phyloP scores from a whole-genome alignment of 768 basidiomycete genomes.

The Russula dissimulans region DNA sequence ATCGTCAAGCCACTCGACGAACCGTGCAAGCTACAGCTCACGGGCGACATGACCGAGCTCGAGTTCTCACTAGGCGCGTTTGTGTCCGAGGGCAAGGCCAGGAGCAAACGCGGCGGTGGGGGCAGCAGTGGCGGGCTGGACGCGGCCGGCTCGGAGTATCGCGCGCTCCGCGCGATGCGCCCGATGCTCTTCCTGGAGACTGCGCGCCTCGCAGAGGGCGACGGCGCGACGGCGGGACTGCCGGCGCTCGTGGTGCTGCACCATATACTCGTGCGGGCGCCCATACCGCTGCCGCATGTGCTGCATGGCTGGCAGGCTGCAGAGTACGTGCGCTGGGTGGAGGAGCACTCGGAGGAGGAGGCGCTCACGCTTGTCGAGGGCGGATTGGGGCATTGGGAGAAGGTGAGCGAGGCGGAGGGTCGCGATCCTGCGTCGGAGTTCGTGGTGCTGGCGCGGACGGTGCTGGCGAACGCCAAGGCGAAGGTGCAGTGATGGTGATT shows the following conservation, averaged over 20 bases:
- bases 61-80: conserved; percentile 88
- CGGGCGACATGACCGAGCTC: conserved; percentile 92
- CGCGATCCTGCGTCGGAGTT: conserved; percentile 46
- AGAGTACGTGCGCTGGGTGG: conserved; percentile 95
- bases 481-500: neutral
- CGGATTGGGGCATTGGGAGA: conserved; percentile 72
- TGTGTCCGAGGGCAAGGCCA: conserved; percentile 45
- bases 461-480: conserved; percentile 39
- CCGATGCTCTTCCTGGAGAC: conserved; percentile 88
- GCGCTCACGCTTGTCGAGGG: conserved; percentile 73
- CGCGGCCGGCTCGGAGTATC: conserved; percentile 79
- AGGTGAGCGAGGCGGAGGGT: conserved; percentile 50
- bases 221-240: conserved; percentile 65
- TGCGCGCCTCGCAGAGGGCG: conserved; percentile 43
- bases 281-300: conserved; percentile 76
- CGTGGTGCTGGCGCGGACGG: conserved; percentile 54
- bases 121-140: conserved; percentile 52
- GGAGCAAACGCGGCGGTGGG: conserved; percentile 43
- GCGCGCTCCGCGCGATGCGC: conserved; percentile 73
- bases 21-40: conserved; percentile 86
- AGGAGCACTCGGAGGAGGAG: conserved; percentile 80
- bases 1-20: conserved; percentile 89
- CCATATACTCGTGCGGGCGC: conserved; percentile 84
- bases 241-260: conserved; percentile 84
- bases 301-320: conserved; percentile 91